Evolutionary conservation across 495 filamentous ascomycete genomes (phyloP).

Genomic region (Platismatia glauca): DNA sequence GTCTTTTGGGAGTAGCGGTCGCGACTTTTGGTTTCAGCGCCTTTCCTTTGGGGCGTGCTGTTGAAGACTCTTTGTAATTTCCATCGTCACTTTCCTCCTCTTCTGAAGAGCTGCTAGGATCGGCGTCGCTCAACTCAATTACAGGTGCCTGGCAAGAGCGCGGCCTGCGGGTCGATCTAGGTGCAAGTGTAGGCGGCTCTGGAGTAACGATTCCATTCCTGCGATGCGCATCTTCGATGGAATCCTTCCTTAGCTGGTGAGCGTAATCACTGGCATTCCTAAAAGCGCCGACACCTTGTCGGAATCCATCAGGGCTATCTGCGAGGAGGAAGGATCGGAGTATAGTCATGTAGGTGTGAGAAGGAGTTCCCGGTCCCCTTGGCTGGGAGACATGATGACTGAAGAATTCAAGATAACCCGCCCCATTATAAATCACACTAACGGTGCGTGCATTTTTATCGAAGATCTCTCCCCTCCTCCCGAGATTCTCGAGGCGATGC

Average conservation of each 20-base stretch:
- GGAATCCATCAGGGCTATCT: neutral
- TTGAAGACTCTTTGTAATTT: neutral
- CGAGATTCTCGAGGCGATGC: neutral
- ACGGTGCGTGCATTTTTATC: neutral
- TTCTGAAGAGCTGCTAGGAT: neutral
- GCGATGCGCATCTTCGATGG: neutral
- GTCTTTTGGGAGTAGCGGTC: neutral
- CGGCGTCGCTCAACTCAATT: neutral
- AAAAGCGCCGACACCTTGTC: neutral
- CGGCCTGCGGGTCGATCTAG: neutral
- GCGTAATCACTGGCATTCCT: neutral
- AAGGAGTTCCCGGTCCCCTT: neutral
- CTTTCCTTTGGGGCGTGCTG: neutral
- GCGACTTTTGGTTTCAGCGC: neutral
- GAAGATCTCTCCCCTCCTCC: neutral
- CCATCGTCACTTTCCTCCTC: neutral
- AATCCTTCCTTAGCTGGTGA: neutral
- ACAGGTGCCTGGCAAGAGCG: neutral
- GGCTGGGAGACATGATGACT: neutral
- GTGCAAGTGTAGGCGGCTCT: neutral
- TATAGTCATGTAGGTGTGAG: neutral
- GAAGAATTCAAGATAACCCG: neutral
- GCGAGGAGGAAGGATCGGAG: neutral
- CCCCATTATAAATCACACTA: neutral
- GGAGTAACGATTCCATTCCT: neutral